phyloP scores from a whole-genome alignment of 768 basidiomycete species.

The Saitozyma sp. region DNA sequence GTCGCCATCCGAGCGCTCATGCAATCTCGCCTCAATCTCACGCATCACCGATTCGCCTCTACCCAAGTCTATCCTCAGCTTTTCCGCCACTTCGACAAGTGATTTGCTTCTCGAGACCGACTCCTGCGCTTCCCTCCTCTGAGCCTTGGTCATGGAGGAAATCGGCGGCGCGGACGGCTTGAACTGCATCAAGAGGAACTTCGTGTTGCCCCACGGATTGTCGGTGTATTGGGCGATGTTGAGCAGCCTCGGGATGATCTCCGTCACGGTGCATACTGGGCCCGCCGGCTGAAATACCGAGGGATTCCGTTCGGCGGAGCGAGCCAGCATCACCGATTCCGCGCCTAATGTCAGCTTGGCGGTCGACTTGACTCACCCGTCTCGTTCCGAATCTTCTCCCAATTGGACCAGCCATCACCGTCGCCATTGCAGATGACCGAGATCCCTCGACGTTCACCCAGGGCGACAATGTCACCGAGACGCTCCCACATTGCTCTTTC shows the following conservation, averaged over 20 bases:
- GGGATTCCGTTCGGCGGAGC: constrained; percentile 89
- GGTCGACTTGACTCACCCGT: constrained; percentile 62
- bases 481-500: constrained; percentile 77
- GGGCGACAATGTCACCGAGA: constrained; percentile 79
- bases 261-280: constrained; percentile 69
- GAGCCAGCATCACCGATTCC: constrained; percentile 93
- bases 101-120: constrained; percentile 63
- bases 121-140: constrained; percentile 62
- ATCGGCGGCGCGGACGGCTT: constrained; percentile 64
- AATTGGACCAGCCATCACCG: constrained; percentile 75
- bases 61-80: constrained; percentile 18
- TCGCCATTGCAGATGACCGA: constrained; percentile 94
- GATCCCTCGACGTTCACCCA: constrained; percentile 76
- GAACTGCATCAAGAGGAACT: constrained; percentile 83
- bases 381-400: constrained; percentile 67
- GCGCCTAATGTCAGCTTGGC: constrained; percentile 59
- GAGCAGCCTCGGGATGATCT: constrained; percentile 64
- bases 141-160: constrained; percentile 57
- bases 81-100: constrained; percentile 37
- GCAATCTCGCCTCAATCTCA: constrained; percentile 15
- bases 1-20: constrained; percentile 4
- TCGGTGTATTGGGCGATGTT: constrained; percentile 64
- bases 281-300: constrained; percentile 70
- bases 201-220: constrained; percentile 80
- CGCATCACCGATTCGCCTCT: constrained; percentile 19